Percentiles rank a stretch among this genome's conserved stretches.
Evolutionary conservation across 108 stramenopile genomes (phyloP).

Genomic region (Discostella stelligeroides): DNA sequence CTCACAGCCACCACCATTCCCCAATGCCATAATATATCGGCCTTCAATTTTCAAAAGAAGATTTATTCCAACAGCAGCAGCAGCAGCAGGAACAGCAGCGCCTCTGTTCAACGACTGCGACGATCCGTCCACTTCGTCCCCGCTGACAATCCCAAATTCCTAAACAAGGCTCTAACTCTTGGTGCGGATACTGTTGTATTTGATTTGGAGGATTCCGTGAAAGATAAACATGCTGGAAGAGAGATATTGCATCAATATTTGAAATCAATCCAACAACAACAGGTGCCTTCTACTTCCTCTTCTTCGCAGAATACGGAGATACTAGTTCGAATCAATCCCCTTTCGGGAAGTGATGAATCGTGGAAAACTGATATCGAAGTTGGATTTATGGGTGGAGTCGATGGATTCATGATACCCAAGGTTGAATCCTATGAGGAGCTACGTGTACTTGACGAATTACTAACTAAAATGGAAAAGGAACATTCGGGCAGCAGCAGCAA

Average conservation of each 20-base stretch:
- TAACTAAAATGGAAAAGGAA: conserved; percentile 21
- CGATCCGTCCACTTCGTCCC: conserved; percentile 54
- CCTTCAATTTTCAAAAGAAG: no score
- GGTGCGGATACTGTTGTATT: conserved; percentile 47
- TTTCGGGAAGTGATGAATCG: conserved; percentile 4
- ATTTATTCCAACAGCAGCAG: neutral
- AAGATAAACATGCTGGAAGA: conserved; percentile 32
- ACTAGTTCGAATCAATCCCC: conserved; percentile 48
- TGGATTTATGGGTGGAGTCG: conserved; percentile 16
- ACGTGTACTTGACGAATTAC: conserved; percentile 28
- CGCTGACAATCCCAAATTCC: conserved; percentile 43
- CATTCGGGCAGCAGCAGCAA: neutral
- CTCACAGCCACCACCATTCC: no score
- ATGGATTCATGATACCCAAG: conserved; percentile 53
- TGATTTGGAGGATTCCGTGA: conserved; percentile 51
- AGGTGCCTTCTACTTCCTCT: neutral
- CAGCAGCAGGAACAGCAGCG: neutral
- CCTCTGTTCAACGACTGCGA: no score
- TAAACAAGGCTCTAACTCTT: conserved; percentile 27
- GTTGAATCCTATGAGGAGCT: conserved; percentile 46
- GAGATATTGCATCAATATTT: conserved; percentile 24
- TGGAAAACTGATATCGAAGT: conserved; percentile 38
- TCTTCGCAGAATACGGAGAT: conserved; percentile 17
- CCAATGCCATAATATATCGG: no score
- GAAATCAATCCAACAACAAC: neutral